Evolutionary conservation across 495 filamentous ascomycete genomes (phyloP).

Genomic region (Lindgomyces ingoldianus): DNA sequence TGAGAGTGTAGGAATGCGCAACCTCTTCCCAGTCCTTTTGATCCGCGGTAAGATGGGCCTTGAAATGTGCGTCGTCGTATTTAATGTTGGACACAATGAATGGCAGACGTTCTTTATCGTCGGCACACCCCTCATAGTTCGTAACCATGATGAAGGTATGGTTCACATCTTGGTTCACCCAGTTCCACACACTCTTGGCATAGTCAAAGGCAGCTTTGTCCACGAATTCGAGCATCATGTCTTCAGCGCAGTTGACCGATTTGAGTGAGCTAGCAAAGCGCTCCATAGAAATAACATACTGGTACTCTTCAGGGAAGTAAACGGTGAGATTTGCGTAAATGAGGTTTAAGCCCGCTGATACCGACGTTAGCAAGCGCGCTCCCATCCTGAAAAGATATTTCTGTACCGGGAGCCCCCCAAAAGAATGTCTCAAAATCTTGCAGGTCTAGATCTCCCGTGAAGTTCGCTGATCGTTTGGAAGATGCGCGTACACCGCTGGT

Average conservation of each 20-base stretch:
- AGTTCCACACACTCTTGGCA: conserved; percentile 22
- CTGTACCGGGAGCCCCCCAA: conserved; percentile 23
- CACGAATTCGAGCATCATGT: conserved; percentile 32
- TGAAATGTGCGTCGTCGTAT: conserved; percentile 21
- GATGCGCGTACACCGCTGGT: neutral
- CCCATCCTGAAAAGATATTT: neutral
- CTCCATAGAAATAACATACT: conserved; percentile 28
- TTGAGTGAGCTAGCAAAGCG: conserved; percentile 22
- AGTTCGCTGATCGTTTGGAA: conserved; percentile 18
- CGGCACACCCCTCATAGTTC: conserved; percentile 16
- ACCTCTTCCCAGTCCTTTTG: conserved; percentile 21
- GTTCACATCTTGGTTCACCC: conserved; percentile 29
- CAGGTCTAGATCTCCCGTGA: conserved; percentile 24
- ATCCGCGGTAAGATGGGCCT: conserved; percentile 15
- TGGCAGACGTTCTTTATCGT: conserved; percentile 18
- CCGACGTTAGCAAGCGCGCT: neutral
- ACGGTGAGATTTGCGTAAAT: conserved; percentile 28
- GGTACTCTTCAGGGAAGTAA: conserved; percentile 21
- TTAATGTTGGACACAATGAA: conserved; percentile 21
- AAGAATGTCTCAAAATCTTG: conserved; percentile 26
- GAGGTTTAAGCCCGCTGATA: conserved; percentile 10
- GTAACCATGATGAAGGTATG: conserved; percentile 31
- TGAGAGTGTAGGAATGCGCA: conserved; percentile 29
- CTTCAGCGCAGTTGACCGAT: conserved; percentile 24
- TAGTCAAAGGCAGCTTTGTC: conserved; percentile 21